Evolutionary conservation across 2,329 filamentous ascomycete species (phyloP).

Genomic region (Aureobasidium sp.): DNA sequence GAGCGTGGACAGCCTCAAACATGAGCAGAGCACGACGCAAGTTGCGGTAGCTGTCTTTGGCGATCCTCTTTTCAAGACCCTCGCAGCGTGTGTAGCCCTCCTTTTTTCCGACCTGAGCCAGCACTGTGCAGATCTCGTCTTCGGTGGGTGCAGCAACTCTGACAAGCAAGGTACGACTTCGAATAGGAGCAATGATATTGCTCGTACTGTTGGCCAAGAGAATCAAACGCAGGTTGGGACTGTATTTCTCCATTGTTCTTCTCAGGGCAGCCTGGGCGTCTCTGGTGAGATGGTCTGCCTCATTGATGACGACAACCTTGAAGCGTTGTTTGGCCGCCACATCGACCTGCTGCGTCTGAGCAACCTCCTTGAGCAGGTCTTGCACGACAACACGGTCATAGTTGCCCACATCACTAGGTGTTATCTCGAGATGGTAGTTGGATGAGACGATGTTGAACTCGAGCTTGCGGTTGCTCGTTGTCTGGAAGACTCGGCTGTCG

Average conservation of each 20-base stretch:
- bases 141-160: constrained; percentile 85
- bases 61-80: constrained; percentile 75
- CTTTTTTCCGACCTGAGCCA: constrained; percentile 63
- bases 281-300: constrained; percentile 87
- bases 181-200: constrained; percentile 98
- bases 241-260: constrained; percentile 99
- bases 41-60: constrained; percentile 84
- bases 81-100: constrained; percentile 76
- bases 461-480: constrained; percentile 86
- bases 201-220: constrained; percentile 91
- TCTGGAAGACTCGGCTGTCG: constrained; percentile 93
- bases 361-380: constrained; percentile 92
- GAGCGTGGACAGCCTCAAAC: constrained; percentile 94
- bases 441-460: constrained; percentile 99
- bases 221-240: constrained; percentile 85
- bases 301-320: constrained; percentile 99
- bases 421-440: constrained; percentile 97
- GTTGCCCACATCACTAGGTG: constrained; percentile 90
- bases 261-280: constrained; percentile 93
- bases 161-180: constrained; percentile 83
- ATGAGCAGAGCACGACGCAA: constrained; percentile 84
- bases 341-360: constrained; percentile 98
- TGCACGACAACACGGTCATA: constrained; percentile 96
- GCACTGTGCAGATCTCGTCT: constrained; percentile 71
- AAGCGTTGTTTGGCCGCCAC: constrained; percentile 82